Evolutionary conservation across 805 yeast species (phyloP).

Genomic region (Candida loeiensis): DNA sequence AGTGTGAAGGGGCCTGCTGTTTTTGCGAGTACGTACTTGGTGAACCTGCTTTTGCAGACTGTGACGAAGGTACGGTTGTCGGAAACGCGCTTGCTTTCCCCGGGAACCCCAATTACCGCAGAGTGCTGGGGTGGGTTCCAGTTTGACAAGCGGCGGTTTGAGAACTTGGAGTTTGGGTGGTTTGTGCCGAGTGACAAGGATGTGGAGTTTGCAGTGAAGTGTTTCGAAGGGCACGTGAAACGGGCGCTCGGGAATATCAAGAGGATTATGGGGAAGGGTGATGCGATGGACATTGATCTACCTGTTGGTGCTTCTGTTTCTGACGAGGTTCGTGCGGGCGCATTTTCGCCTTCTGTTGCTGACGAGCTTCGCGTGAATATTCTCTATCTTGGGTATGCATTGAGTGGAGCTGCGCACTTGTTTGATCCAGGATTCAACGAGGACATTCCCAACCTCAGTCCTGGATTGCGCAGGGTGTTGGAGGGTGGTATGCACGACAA

Average conservation of each 20-base stretch:
- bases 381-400: constrained; percentile 52
- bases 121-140: constrained; percentile 77
- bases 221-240: constrained; percentile 49
- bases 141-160: constrained; percentile 51
- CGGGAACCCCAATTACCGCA: constrained; percentile 38
- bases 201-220: constrained; percentile 55
- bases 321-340: too few relatives aligned
- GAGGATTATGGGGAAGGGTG: constrained; percentile 9
- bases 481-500: background rate
- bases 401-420: constrained; percentile 68
- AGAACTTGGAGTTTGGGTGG: constrained; percentile 66
- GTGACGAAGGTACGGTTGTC: constrained; percentile 56
- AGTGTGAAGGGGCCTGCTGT: constrained; percentile 63
- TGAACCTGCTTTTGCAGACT: constrained; percentile 65
- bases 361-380: constrained; percentile 57
- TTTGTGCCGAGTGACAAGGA: constrained; percentile 60
- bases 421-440: constrained; percentile 69
- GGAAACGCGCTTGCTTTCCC: constrained; percentile 54
- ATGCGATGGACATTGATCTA: background rate
- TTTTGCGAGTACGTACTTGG: constrained; percentile 55
- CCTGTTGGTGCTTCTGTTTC: constrained; percentile 4
- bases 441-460: constrained; percentile 36
- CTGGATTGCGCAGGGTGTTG: background rate
- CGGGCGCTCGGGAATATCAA: constrained; percentile 35
- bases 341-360: constrained; percentile 28